phyloP scores from a whole-genome alignment of 441 rosid genomes.

The Gossypium gossypioides region DNA sequence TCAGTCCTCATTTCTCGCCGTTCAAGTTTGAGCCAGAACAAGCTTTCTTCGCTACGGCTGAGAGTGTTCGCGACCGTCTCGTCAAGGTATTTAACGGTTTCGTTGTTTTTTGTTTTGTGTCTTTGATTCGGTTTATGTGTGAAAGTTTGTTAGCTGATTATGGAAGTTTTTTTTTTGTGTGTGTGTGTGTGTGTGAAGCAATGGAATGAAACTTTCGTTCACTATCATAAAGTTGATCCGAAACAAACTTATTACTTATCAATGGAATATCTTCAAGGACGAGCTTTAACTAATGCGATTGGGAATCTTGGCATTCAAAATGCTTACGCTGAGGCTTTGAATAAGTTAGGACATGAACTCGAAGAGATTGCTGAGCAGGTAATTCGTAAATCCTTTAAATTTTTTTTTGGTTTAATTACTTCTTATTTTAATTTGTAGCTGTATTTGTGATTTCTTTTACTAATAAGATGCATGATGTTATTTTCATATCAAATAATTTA shows the following conservation, averaged over 20 bases:
- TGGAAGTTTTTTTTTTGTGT: background rate
- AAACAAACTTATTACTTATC: conserved; percentile 92
- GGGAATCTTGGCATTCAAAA: conserved; percentile 65
- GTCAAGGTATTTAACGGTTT: conserved; percentile 29
- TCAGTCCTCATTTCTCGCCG: conserved; percentile 87
- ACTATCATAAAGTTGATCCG: conserved; percentile 70
- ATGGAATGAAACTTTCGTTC: conserved; percentile 84
- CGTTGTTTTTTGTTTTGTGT: background rate
- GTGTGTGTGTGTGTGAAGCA: conserved; percentile 35
- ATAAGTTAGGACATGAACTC: conserved; percentile 64
- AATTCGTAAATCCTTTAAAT: background rate
- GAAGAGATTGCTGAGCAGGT: conserved; percentile 88
- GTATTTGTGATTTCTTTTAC: background rate
- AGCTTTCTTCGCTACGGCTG: conserved; percentile 78
- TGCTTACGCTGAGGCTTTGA: conserved; percentile 76
- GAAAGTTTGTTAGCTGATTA: background rate
- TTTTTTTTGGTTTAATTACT: background rate
- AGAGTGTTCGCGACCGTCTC: conserved; percentile 88
- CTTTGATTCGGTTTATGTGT: background rate
- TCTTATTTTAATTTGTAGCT: background rate
- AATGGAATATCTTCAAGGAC: conserved; percentile 98
- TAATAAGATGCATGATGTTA: background rate
- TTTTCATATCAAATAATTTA: background rate
- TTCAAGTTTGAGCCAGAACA: conserved; percentile 84
- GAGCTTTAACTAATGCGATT: conserved; percentile 81